These are phyloP conservation scores for Magnusiomyces fungicola DNA, from an alignment of 1,139 yeast genomes.

Conservation along the genomic window DNA sequence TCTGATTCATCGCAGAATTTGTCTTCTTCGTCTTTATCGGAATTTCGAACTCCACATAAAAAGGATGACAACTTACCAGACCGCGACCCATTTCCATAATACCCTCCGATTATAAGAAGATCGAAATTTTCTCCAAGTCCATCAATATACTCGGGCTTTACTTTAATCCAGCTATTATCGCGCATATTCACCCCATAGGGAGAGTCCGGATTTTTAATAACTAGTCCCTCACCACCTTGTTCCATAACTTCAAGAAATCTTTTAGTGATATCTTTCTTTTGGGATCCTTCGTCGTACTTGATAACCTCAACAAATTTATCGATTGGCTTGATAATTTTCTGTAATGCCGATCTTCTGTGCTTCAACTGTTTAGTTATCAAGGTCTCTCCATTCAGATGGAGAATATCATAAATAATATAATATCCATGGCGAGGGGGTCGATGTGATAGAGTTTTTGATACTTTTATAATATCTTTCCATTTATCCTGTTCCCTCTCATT, in stretches of 20 bases:
- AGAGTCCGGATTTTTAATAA: conserved; percentile 59
- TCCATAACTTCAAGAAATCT: conserved; percentile 55
- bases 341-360: conserved; percentile 49
- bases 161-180: conserved; percentile 65
- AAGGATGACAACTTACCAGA: conserved; percentile 44
- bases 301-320: conserved; percentile 50
- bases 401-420: conserved; percentile 62
- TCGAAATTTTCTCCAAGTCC: conserved; percentile 86
- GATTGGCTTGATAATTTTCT: conserved; percentile 36
- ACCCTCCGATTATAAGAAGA: conserved; percentile 68
- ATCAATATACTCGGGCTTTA: conserved; percentile 84
- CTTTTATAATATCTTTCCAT: background rate
- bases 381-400: conserved; percentile 58
- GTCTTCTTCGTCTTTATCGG: conserved; percentile 30
- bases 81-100: conserved; percentile 53
- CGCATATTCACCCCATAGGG: conserved; percentile 56
- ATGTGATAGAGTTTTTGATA: too few species aligned
- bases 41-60: conserved; percentile 56
- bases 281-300: conserved; percentile 38
- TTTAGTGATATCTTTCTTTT: conserved; percentile 40
- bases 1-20: background rate
- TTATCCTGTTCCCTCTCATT: background rate
- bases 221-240: conserved; percentile 67
- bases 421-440: conserved; percentile 33
- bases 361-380: conserved; percentile 48